phyloP scores from a whole-genome alignment of 306 rosid genomes.

The Chamaecrista fasciculata region DNA sequence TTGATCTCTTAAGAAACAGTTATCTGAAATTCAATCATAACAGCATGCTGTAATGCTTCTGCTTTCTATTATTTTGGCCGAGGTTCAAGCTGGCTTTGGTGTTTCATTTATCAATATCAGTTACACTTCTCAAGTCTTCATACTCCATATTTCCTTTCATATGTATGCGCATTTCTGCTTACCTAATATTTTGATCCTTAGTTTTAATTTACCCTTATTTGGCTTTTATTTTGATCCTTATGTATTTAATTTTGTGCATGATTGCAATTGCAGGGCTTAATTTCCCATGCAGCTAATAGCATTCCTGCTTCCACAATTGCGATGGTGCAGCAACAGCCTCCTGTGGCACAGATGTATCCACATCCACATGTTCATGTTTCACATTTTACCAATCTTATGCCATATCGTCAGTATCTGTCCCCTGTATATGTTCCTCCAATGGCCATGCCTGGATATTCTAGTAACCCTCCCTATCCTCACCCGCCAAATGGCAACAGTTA shows the following conservation, averaged over 20 bases:
- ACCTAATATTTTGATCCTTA: background rate
- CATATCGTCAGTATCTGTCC: slow-evolving; percentile 82
- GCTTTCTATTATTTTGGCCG: background rate
- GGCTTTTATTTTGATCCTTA: background rate
- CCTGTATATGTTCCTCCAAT: slow-evolving; percentile 97
- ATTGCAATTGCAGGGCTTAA: slow-evolving; percentile 62
- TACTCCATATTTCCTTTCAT: background rate
- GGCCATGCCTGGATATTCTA: slow-evolving; percentile 93
- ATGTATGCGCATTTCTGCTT: background rate
- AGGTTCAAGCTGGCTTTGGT: background rate
- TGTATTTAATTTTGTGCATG: background rate
- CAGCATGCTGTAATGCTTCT: background rate
- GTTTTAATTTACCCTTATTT: background rate
- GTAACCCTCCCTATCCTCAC: slow-evolving; percentile 84
- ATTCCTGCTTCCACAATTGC: slow-evolving; percentile 68
- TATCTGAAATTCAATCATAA: background rate
- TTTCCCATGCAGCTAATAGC: slow-evolving; percentile 51
- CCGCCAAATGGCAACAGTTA: slow-evolving; percentile 83
- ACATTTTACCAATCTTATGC: slow-evolving; percentile 86
- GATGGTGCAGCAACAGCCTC: slow-evolving; percentile 81
- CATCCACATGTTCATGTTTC: slow-evolving; percentile 96
- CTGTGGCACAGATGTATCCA: slow-evolving; percentile 92
- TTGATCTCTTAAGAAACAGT: background rate
- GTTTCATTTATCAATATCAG: background rate
- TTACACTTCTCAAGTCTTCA: slow-evolving; percentile 1